These are phyloP conservation scores for Ganoderma meredithae DNA, from an alignment of 1,284 basidiomycete genomes.

Conservation along the genomic window DNA sequence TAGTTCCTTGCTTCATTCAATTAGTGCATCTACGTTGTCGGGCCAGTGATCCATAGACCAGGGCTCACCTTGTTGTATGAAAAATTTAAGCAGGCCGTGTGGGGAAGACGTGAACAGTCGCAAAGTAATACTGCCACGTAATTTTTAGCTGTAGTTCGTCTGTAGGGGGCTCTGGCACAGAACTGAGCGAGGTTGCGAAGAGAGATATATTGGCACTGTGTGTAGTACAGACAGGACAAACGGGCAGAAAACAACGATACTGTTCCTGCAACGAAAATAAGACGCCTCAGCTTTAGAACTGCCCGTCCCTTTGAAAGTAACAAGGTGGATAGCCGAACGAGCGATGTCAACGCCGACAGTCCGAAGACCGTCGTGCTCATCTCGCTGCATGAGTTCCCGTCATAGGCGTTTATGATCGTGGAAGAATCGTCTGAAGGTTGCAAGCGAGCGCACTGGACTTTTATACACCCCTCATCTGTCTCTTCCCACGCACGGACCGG, in stretches of 20 bases:
- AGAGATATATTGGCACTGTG: background rate
- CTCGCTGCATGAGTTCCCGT: constrained; percentile 52
- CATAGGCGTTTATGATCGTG: constrained; percentile 59
- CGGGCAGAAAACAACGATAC: background rate
- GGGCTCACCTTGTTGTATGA: background rate
- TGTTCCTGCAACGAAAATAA: constrained; percentile 23
- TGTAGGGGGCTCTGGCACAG: background rate
- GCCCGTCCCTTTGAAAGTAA: constrained; percentile 57
- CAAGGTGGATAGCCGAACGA: constrained; percentile 60
- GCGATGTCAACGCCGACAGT: constrained; percentile 55
- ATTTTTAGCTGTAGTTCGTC: background rate
- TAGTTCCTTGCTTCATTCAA: constrained; percentile 2
- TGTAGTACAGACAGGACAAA: background rate
- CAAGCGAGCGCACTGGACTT: background rate
- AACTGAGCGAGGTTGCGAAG: background rate
- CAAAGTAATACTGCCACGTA: background rate
- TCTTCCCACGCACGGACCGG: constrained; percentile 28
- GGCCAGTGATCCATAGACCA: background rate
- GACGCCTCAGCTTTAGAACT: constrained; percentile 51
- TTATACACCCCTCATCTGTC: background rate
- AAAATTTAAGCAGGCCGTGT: background rate
- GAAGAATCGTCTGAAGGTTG: constrained; percentile 49
- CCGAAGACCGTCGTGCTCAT: constrained; percentile 51
- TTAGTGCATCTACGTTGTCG: background rate
- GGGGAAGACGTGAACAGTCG: background rate